phyloP scores from a whole-genome alignment of 2,329 filamentous ascomycete species.

The Sporothrix pseudoabietina region DNA sequence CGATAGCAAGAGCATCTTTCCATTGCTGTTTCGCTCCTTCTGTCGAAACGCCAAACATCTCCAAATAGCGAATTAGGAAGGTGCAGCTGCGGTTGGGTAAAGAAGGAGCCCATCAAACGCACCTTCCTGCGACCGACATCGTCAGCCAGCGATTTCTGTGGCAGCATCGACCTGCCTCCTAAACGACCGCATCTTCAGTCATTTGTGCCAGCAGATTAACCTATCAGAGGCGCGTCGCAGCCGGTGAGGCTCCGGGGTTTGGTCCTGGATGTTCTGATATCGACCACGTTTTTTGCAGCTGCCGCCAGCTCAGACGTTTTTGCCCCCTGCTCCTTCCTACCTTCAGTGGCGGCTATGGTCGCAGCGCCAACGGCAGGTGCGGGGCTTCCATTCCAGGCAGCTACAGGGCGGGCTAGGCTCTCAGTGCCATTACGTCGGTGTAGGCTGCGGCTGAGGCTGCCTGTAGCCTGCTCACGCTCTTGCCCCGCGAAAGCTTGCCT shows the following conservation, averaged over 20 bases:
- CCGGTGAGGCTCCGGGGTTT: not conserved
- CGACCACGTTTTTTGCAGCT: not conserved
- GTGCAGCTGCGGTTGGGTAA: not conserved
- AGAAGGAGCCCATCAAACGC: not conserved
- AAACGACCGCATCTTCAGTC: no score
- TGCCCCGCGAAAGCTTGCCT: slow-evolving; percentile 26
- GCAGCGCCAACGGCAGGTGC: slow-evolving; percentile 14
- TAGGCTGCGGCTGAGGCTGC: slow-evolving; percentile 4
- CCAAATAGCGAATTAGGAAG: not conserved
- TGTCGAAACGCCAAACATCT: not conserved
- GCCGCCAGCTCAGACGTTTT: not conserved
- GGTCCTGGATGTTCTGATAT: slow-evolving; percentile 8
- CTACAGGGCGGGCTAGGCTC: slow-evolving; percentile 10
- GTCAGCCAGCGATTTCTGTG: no score
- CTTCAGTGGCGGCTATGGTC: slow-evolving; percentile 4
- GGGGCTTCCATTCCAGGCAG: slow-evolving; percentile 24
- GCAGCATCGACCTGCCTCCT: no score
- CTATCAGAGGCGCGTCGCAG: not conserved
- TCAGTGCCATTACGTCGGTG: slow-evolving; percentile 20
- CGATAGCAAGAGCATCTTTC: no score
- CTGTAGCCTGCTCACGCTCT: slow-evolving; percentile 1
- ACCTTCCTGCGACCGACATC: not conserved
- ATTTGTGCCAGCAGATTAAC: no score
- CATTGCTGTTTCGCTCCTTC: not conserved
- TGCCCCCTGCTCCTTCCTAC: not conserved